phyloP scores from a whole-genome alignment of 805 yeast species.

The Metschnikowia arizonensis region DNA sequence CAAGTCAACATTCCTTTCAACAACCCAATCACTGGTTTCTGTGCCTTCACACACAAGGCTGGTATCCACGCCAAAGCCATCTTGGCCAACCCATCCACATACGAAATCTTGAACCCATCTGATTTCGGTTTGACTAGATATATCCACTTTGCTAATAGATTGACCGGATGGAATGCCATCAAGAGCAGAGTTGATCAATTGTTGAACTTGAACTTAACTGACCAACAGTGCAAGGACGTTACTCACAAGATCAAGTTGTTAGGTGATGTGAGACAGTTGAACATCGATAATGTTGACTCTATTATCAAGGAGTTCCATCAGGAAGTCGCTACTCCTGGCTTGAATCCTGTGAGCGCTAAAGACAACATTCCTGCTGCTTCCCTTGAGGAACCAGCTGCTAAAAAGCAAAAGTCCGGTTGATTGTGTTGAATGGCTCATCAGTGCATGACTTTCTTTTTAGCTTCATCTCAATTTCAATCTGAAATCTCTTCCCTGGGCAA shows the following conservation, averaged over 20 bases:
- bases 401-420: conserved; percentile 35
- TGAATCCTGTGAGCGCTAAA: conserved; percentile 19
- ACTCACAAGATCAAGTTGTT: conserved; percentile 51
- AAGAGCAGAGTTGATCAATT: conserved; percentile 58
- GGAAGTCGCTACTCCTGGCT: conserved; percentile 33
- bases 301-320: conserved; percentile 54
- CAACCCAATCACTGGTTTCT: conserved; percentile 61
- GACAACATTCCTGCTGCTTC: conserved; percentile 22
- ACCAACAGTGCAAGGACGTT: conserved; percentile 54
- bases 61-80: conserved; percentile 63
- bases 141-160: conserved; percentile 57
- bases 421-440: conserved; percentile 6
- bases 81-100: conserved; percentile 60
- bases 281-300: conserved; percentile 58
- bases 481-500: no score
- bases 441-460: conserved; percentile 6
- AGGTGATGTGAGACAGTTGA: conserved; percentile 58
- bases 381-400: conserved; percentile 32
- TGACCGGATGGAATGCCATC: conserved; percentile 63
- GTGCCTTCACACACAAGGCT: conserved; percentile 63
- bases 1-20: conserved; percentile 58
- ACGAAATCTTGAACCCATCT: conserved; percentile 54
- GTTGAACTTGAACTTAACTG: conserved; percentile 52
- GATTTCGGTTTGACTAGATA: conserved; percentile 61
- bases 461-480: conserved; percentile 7